Evolutionary conservation across 2,329 filamentous ascomycete species (phyloP).

Genomic region (Sporothrix phasma): DNA sequence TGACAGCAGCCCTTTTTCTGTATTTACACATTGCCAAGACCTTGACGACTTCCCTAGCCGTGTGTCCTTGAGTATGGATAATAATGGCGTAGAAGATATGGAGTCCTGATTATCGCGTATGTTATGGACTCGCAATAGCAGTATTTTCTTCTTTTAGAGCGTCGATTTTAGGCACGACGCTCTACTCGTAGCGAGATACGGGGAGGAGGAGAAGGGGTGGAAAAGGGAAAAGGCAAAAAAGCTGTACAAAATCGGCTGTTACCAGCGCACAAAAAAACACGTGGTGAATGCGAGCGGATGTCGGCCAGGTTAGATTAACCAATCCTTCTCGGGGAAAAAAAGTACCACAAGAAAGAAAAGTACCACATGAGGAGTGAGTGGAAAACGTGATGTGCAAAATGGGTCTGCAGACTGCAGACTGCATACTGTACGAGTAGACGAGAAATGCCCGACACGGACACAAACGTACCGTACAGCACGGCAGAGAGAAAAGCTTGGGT

Average conservation of each 20-base stretch:
- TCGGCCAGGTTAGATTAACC: background rate
- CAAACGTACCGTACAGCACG: background rate
- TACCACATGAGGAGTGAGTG: too few species aligned
- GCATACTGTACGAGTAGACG: too few species aligned
- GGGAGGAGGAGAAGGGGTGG: background rate
- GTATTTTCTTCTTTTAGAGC: background rate
- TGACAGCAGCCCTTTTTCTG: background rate
- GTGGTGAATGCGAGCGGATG: background rate
- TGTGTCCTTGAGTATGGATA: background rate
- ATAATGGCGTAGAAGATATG: background rate
- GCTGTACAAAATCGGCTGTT: background rate
- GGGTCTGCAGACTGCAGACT: background rate
- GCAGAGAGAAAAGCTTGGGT: conserved; percentile 2
- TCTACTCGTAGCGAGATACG: background rate
- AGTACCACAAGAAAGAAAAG: too few species aligned
- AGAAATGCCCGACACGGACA: background rate
- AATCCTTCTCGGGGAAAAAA: background rate
- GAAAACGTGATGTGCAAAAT: too few species aligned
- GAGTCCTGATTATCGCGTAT: background rate
- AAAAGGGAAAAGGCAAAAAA: background rate
- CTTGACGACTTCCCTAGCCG: background rate
- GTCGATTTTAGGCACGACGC: background rate
- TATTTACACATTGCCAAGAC: background rate
- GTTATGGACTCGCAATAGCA: background rate
- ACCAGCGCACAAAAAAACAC: background rate